These are phyloP conservation scores for Przewalskia tangutica DNA, from an alignment of 257 asterid genomes.

Conservation along the genomic window DNA sequence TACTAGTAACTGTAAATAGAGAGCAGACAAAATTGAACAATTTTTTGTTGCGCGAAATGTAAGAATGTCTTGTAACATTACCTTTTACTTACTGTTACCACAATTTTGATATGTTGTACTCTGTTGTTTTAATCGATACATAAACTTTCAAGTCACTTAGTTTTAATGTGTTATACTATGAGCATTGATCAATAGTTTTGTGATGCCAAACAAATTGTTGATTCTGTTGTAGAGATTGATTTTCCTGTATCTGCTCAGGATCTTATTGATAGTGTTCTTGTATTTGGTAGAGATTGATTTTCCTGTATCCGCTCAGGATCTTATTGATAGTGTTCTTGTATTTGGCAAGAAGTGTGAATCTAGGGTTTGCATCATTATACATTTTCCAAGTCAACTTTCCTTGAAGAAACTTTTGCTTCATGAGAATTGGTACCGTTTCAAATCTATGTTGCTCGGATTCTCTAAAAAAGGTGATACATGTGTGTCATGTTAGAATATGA, in stretches of 20 bases:
- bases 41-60: background rate
- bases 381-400: background rate
- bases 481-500: too few species aligned
- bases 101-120: background rate
- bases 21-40: background rate
- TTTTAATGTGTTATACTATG: background rate
- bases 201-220: background rate
- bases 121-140: background rate
- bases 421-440: background rate
- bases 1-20: background rate
- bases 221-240: background rate
- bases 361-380: background rate
- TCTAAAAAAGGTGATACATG: rapidly evolving
- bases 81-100: background rate
- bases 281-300: background rate
- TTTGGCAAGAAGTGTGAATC: background rate
- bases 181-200: background rate
- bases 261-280: background rate
- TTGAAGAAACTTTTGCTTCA: background rate
- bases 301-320: background rate
- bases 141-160: background rate
- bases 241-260: background rate
- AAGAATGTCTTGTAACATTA: background rate
- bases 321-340: background rate
- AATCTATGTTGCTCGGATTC: background rate